These are phyloP conservation scores for Viridothelium virens DNA, from an alignment of 495 filamentous ascomycete genomes.

Conservation along the genomic window DNA sequence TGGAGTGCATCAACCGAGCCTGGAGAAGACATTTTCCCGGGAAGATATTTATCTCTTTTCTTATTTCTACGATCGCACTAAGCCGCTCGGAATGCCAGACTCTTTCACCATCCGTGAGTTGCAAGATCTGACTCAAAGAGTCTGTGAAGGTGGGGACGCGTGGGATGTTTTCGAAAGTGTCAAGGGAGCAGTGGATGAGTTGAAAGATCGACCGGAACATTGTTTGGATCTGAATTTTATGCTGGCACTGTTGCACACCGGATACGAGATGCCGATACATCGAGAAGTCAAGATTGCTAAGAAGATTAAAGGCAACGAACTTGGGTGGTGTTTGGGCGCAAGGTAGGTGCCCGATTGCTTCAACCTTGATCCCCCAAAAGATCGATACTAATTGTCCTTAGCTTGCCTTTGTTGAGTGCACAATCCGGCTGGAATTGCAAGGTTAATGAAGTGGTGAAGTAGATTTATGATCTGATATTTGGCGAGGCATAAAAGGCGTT, in stretches of 20 bases:
- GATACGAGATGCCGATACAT: conserved; percentile 95
- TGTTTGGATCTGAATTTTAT: conserved; percentile 96
- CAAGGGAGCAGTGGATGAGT: conserved; percentile 63
- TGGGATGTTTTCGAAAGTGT: conserved; percentile 76
- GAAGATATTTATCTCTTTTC: conserved; percentile 96
- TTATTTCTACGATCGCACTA: conserved; percentile 92
- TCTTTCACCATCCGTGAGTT: conserved; percentile 85
- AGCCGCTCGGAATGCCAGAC: conserved; percentile 89
- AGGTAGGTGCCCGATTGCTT: conserved; percentile 51
- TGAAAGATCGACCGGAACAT: conserved; percentile 72
- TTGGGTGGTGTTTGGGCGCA: conserved; percentile 96
- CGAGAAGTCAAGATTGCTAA: conserved; percentile 95
- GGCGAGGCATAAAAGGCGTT: conserved; percentile 7
- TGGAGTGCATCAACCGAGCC: conserved; percentile 85
- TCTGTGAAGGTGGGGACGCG: conserved; percentile 62
- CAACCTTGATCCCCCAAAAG: background rate
- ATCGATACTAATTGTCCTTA: conserved; percentile 28
- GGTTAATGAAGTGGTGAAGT: conserved; percentile 52
- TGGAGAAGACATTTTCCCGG: conserved; percentile 82
- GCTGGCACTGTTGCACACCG: conserved; percentile 83
- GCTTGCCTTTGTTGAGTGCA: conserved; percentile 65
- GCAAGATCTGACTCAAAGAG: conserved; percentile 69
- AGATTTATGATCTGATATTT: conserved; percentile 14
- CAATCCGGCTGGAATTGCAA: conserved; percentile 70
- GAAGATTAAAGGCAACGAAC: conserved; percentile 94